These are phyloP conservation scores for Sarcocystis neurona DNA, from an alignment of 169 alveolate species.

Conservation along the genomic window DNA sequence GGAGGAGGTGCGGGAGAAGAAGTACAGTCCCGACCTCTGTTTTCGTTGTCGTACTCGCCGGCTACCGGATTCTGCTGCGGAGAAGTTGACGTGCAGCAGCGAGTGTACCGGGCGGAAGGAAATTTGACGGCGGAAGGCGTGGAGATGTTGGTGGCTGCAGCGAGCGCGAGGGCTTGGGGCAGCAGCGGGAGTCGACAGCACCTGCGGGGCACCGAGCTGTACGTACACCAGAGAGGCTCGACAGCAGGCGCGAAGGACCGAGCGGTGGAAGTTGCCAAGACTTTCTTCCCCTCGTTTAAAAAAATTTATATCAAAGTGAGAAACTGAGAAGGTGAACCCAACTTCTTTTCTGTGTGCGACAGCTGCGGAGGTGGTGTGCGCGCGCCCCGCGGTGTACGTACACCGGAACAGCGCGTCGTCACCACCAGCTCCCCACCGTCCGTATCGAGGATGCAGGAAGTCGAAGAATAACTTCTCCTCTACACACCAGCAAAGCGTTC, in stretches of 20 bases:
- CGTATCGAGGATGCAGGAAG: no score
- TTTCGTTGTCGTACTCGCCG: conserved; percentile 32
- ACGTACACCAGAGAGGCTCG: conserved; percentile 18
- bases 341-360: not conserved
- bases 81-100: not conserved
- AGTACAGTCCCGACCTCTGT: conserved; percentile 18
- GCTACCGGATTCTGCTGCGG: conserved; percentile 35
- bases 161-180: not conserved
- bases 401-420: no score
- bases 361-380: not conserved
- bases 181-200: not conserved
- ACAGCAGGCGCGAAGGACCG: not conserved
- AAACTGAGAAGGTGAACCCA: not conserved
- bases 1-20: no score
- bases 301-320: not conserved
- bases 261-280: not conserved
- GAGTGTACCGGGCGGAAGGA: conserved; percentile 15
- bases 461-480: no score
- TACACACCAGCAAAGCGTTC: no score
- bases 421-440: no score
- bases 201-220: conserved; percentile 9
- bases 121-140: conserved; percentile 34
- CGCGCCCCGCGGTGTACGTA: not conserved
- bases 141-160: not conserved
- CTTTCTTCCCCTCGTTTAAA: not conserved